These are phyloP conservation scores for Nakazawaea anatomiae DNA, from an alignment of 805 yeast species.

Conservation along the genomic window DNA sequence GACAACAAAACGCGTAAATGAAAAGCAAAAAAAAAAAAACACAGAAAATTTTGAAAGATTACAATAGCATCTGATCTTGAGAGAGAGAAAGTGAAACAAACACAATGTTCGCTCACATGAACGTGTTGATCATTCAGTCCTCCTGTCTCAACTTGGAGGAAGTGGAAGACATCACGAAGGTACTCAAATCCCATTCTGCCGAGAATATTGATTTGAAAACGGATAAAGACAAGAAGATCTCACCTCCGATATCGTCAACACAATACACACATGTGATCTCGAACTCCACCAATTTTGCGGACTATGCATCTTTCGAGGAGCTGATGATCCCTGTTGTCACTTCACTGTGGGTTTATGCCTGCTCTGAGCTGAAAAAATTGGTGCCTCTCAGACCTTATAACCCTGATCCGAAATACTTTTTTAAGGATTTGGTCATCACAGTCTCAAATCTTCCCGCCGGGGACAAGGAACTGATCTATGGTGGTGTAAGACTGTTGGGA, in stretches of 20 bases:
- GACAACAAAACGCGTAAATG: no score
- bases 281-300: conserved; percentile 44
- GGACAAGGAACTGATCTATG: conserved; percentile 62
- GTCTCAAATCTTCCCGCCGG: conserved; percentile 51
- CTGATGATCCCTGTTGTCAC: conserved; percentile 63
- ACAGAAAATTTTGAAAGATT: background rate
- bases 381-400: conserved; percentile 55
- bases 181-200: conserved; percentile 21
- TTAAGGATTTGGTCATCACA: conserved; percentile 58
- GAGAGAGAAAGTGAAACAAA: background rate
- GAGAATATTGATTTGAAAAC: conserved; percentile 14
- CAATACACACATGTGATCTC: conserved; percentile 46
- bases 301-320: conserved; percentile 37
- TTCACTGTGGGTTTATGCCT: conserved; percentile 53
- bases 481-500: conserved; percentile 69
- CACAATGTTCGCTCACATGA: conserved; percentile 16
- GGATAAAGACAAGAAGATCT: conserved; percentile 16
- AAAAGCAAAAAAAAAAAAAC: no score
- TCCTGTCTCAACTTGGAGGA: conserved; percentile 12
- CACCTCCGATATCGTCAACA: conserved; percentile 3
- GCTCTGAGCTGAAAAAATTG: conserved; percentile 32
- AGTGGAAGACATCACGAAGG: conserved; percentile 12
- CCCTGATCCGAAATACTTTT: conserved; percentile 63
- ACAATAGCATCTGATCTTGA: background rate
- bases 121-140: conserved; percentile 14